These are phyloP conservation scores for Gynochthodes officinalis DNA, from an alignment of 257 asterid species.

Conservation along the genomic window DNA sequence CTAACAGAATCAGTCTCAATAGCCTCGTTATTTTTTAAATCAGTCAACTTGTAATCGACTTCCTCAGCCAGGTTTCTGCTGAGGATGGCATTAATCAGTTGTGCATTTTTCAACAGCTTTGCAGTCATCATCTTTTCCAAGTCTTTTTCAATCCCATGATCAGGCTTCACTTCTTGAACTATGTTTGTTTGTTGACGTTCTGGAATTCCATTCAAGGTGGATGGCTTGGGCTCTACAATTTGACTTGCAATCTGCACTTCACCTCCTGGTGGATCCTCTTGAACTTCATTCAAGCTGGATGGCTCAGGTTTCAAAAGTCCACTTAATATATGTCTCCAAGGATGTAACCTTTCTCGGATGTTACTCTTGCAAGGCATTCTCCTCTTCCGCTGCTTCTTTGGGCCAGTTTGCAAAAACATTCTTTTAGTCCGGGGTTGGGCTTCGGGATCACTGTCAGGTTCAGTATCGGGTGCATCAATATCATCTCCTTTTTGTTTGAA, in stretches of 20 bases:
- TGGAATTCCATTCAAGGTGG: slow-evolving; percentile 14
- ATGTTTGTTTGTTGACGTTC: slow-evolving; percentile 17
- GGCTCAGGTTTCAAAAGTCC: slow-evolving; percentile 44
- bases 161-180: slow-evolving; percentile 19
- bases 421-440: slow-evolving; percentile 17
- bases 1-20: slow-evolving; percentile 41
- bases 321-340: slow-evolving; percentile 62
- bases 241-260: not conserved
- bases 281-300: slow-evolving; percentile 24
- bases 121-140: slow-evolving; percentile 45
- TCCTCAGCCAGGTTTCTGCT: slow-evolving; percentile 47
- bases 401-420: slow-evolving; percentile 45
- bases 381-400: slow-evolving; percentile 57
- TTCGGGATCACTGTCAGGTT: slow-evolving; percentile 48
- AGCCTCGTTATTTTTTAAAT: slow-evolving; percentile 42
- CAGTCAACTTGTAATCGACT: slow-evolving; percentile 36
- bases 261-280: not conserved
- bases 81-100: slow-evolving; percentile 45
- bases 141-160: slow-evolving; percentile 27
- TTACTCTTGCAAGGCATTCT: slow-evolving; percentile 47
- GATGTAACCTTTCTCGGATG: slow-evolving; percentile 44
- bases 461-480: slow-evolving; percentile 49
- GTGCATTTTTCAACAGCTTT: slow-evolving; percentile 43
- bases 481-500: slow-evolving; percentile 30
- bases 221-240: not conserved